A percentile compares a stretch with the other conserved stretches of the same genome.
These are phyloP conservation scores for Apiospora sp. DNA, from an alignment of 2,329 filamentous ascomycete genomes.

Conservation along the genomic window DNA sequence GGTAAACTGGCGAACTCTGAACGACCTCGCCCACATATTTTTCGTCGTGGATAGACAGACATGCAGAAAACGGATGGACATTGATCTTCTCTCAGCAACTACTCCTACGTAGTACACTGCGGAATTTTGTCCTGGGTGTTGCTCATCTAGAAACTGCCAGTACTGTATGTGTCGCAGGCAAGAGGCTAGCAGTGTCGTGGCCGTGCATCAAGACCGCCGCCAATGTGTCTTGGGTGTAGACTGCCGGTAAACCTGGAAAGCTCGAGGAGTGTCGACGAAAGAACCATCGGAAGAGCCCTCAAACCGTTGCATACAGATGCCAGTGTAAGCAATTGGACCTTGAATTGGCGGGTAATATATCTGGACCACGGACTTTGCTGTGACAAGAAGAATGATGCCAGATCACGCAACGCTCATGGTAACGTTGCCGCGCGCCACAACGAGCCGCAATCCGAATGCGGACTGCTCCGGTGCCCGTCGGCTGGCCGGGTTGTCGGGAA, in stretches of 20 bases:
- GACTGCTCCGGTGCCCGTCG: background rate
- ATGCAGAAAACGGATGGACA: no score
- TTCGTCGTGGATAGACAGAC: no score
- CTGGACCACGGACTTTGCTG: no score
- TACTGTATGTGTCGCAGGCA: background rate
- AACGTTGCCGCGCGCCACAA: background rate
- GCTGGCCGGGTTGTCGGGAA: conserved; percentile 7
- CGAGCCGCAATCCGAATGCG: background rate
- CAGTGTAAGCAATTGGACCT: background rate
- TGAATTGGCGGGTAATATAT: background rate
- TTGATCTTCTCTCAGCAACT: no score
- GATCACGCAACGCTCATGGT: background rate
- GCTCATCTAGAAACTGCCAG: no score
- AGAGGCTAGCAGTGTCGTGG: background rate
- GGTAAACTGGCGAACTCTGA: background rate
- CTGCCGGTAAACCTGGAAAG: background rate
- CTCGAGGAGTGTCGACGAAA: background rate
- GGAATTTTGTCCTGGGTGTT: background rate
- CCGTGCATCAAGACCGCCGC: background rate
- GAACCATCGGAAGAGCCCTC: background rate
- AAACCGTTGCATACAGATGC: background rate
- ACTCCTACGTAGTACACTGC: no score
- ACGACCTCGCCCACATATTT: no score
- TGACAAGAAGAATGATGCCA: background rate
- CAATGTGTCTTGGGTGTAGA: background rate